Percentiles rank a stretch among this genome's conserved stretches.
Evolutionary conservation across 352 stramenopile genomes (phyloP).

Genomic region (Phytophthora niederhauseri): DNA sequence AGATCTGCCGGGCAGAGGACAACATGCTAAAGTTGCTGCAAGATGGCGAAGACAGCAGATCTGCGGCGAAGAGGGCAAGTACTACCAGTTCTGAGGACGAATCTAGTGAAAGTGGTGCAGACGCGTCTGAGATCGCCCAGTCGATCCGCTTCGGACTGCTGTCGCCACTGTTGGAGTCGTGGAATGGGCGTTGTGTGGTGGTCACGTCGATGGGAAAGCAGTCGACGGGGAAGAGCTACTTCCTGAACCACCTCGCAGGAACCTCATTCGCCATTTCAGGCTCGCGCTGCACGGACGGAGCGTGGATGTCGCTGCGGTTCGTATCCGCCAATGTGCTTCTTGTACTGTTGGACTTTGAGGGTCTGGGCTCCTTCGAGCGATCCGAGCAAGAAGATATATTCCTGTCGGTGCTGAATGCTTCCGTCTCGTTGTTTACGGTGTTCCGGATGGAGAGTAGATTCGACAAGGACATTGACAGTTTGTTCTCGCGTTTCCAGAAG

Average conservation of each 20-base stretch:
- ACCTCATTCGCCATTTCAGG: slow-evolving; percentile 67
- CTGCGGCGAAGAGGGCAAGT: neutral
- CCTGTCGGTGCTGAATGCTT: slow-evolving; percentile 72
- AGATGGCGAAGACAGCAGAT: slow-evolving; percentile 36
- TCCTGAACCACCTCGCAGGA: slow-evolving; percentile 71
- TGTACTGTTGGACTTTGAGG: slow-evolving; percentile 79
- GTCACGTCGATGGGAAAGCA: slow-evolving; percentile 58
- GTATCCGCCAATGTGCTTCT: slow-evolving; percentile 46
- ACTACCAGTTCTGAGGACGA: neutral
- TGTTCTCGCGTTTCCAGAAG: slow-evolving; percentile 74
- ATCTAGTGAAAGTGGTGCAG: slow-evolving; percentile 7
- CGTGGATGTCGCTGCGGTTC: slow-evolving; percentile 45
- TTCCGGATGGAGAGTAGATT: slow-evolving; percentile 80
- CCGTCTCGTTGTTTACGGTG: slow-evolving; percentile 70
- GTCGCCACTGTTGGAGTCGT: slow-evolving; percentile 38
- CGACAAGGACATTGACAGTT: slow-evolving; percentile 67
- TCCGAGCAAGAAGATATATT: slow-evolving; percentile 81
- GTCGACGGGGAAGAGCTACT: slow-evolving; percentile 81
- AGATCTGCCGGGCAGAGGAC: slow-evolving; percentile 68
- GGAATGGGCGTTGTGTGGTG: slow-evolving; percentile 31
- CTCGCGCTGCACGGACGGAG: slow-evolving; percentile 43
- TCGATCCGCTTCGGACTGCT: slow-evolving; percentile 45
- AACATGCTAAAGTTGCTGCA: slow-evolving; percentile 60
- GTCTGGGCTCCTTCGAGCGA: slow-evolving; percentile 71
- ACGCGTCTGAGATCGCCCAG: slow-evolving; percentile 50